These are phyloP conservation scores for Platanthera zijinensis DNA, from an alignment of 106 monocot genomes.

Conservation along the genomic window DNA sequence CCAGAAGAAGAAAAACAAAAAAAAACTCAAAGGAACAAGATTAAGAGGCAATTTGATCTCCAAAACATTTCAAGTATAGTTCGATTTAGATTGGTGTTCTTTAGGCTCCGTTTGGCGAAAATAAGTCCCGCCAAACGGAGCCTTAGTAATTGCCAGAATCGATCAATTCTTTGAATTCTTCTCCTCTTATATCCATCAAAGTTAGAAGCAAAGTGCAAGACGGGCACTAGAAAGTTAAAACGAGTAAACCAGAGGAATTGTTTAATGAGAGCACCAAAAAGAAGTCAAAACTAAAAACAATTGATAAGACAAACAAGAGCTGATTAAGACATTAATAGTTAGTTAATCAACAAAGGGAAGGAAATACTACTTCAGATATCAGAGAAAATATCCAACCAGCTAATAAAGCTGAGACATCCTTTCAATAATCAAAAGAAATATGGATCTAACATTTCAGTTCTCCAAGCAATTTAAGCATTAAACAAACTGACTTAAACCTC, in stretches of 20 bases:
- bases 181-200: no score
- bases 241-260: not conserved
- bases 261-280: not conserved
- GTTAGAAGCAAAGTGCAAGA: no score
- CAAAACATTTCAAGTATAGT: no score
- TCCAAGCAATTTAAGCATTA: conserved; percentile 6
- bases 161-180: no score
- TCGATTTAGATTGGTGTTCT: no score
- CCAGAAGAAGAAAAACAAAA: no score
- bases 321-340: not conserved
- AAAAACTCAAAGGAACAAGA: no score
- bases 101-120: no score
- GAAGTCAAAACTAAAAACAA: not conserved
- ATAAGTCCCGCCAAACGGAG: no score
- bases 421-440: not conserved
- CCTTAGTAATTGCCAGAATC: no score
- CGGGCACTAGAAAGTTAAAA: no score
- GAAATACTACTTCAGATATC: not conserved
- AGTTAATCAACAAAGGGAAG: not conserved
- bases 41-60: no score
- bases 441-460: not conserved
- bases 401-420: not conserved
- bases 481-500: not conserved
- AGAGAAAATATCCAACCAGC: not conserved
- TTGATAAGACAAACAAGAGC: not conserved